Evolutionary conservation across 1,284 basidiomycete species (phyloP), one percentile per base, ranked within the genome.

Genomic region (Cutaneotrichosporon daszewskae): DNA sequence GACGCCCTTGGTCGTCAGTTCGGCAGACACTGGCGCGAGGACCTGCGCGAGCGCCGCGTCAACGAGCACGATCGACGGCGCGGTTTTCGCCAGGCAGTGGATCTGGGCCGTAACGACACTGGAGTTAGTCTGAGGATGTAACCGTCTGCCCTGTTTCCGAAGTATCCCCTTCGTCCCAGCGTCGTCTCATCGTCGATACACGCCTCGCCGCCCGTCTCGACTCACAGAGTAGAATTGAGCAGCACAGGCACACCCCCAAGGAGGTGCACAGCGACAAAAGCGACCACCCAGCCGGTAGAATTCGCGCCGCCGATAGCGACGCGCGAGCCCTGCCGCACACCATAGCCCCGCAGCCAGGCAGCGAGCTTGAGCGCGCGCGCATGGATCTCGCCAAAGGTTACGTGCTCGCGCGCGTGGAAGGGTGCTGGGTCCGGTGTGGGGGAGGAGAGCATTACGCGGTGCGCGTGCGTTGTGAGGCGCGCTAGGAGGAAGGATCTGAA

Each of bases 221-320:
- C 64, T 62, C 32, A 66, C 39, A 46, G 39, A 55, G 58, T 62
- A 3, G 59, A 56, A 39, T 68, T 69, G 14, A 69, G 46, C 33
- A 53, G 55, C 5, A 67, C 59, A 0, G 58, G 45, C 10, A 67
- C 54, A 2, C 51, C 64, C 5, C 64, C 66, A 23, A 69, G 52
- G 22, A 69, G 54, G 34, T 67, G 66, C 1, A 37, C 47, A 13
- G 62, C 66, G 3, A 60, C 39, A 36, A 59, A 69, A 5, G 57
- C 40, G 1, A 62, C 48, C 8, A 67, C 48, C 62, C 65, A 69
- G 10, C 37, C 32, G 6, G 59, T 47, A 31, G 45, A 54, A 51
- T 69, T 69, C 9, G 43, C 32, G 19, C 64, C 66, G 2, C 60
- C 63, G 25, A 69, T 57, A 3, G 57, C 65, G 7, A 69, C 53